These are phyloP conservation scores for Cladorrhinum samala DNA, from an alignment of 495 filamentous ascomycete species.

Conservation along the genomic window DNA sequence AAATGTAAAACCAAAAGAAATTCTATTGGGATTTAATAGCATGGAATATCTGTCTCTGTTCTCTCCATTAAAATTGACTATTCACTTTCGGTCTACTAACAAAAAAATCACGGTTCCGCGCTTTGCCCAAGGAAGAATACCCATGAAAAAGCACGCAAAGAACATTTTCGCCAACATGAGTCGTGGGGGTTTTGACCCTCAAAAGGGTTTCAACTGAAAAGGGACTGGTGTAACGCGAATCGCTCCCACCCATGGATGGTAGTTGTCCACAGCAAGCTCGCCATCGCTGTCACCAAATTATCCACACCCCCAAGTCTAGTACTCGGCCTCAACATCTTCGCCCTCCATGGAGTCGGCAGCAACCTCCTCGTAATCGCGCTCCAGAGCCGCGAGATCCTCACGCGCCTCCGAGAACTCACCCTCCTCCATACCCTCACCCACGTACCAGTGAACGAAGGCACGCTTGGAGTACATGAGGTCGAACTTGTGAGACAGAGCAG, in stretches of 20 bases:
- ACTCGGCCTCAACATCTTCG: slow-evolving; percentile 89
- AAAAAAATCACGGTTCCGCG: slow-evolving; percentile 21
- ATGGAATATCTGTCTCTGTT: slow-evolving; percentile 2
- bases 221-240: slow-evolving; percentile 5
- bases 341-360: slow-evolving; percentile 90
- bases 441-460: slow-evolving; percentile 99
- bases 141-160: slow-evolving; percentile 14
- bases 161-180: slow-evolving; percentile 20
- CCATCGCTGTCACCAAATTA: slow-evolving; percentile 10
- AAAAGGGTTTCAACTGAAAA: slow-evolving; percentile 13
- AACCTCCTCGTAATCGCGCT: slow-evolving; percentile 99
- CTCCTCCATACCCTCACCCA: slow-evolving; percentile 99
- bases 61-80: slow-evolving; percentile 27
- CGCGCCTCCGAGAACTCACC: slow-evolving; percentile 98
- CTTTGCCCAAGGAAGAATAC: slow-evolving; percentile 27
- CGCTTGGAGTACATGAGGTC: slow-evolving; percentile 99
- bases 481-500: slow-evolving; percentile 95
- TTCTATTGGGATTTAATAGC: no score
- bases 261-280: slow-evolving; percentile 11
- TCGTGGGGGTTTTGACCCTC: slow-evolving; percentile 9
- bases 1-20: not conserved
- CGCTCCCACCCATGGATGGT: slow-evolving; percentile 9
- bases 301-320: slow-evolving; percentile 52
- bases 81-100: slow-evolving; percentile 28
- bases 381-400: slow-evolving; percentile 94